Evolutionary conservation across 257 asterid species (phyloP).

Genomic region (Verbena officinalis): DNA sequence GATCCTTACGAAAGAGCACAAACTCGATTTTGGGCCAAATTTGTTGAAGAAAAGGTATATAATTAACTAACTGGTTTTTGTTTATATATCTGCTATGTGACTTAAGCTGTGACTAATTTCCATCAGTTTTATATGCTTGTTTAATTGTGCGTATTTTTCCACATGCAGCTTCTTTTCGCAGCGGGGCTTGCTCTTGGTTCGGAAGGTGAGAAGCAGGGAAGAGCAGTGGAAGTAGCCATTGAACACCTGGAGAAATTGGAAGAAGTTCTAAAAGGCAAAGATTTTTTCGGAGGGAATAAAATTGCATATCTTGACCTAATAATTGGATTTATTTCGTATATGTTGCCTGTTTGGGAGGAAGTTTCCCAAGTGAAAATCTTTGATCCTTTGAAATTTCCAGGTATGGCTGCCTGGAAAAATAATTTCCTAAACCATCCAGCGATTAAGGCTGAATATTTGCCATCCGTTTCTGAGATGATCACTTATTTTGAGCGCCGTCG

Average conservation of each 20-base stretch:
- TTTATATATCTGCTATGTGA: too few relatives aligned
- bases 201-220: constrained; percentile 35
- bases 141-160: too few relatives aligned
- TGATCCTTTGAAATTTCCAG: constrained; percentile 32
- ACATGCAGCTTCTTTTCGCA: constrained; percentile 25
- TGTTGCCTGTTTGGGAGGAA: constrained; percentile 45
- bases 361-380: constrained; percentile 33
- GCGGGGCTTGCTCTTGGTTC: constrained; percentile 28
- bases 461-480: constrained; percentile 25
- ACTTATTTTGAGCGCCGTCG: constrained; percentile 28
- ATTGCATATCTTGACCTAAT: constrained; percentile 44
- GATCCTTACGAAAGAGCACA: constrained; percentile 40
- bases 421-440: constrained; percentile 26
- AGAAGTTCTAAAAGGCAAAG: constrained; percentile 31
- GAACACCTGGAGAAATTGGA: constrained; percentile 39
- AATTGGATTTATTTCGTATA: constrained; percentile 39
- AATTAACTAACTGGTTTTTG: too few relatives aligned
- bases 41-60: constrained; percentile 39
- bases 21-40: constrained; percentile 46
- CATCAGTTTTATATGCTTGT: too few relatives aligned
- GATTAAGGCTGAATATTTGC: constrained; percentile 32
- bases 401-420: constrained; percentile 21
- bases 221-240: constrained; percentile 27
- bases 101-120: too few relatives aligned
- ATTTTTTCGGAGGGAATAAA: constrained; percentile 46